A percentile compares a stretch with the other conserved stretches of the same genome.
These are phyloP conservation scores for Syzygium syzygioides DNA, from an alignment of 441 rosid genomes.

Conservation along the genomic window DNA sequence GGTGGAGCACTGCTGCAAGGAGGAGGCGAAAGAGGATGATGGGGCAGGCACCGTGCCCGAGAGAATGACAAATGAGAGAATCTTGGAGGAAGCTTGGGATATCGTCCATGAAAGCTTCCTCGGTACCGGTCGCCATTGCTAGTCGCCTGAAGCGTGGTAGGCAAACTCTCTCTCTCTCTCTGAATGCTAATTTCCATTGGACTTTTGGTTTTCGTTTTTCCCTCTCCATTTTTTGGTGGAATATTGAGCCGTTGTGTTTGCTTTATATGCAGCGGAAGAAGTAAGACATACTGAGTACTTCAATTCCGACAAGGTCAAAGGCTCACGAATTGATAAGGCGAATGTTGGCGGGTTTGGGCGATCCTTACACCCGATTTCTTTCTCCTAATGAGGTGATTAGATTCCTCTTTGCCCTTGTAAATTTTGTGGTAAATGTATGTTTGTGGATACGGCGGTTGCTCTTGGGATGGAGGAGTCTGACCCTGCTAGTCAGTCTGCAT, in stretches of 20 bases:
- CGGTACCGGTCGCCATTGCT: slow-evolving; percentile 36
- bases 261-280: slow-evolving; percentile 42
- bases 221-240: neutral
- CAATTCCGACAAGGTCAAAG: slow-evolving; percentile 62
- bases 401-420: neutral
- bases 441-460: neutral
- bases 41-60: slow-evolving; percentile 13
- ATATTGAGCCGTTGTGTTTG: neutral
- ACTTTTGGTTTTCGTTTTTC: neutral
- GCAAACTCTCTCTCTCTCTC: slow-evolving; percentile 2
- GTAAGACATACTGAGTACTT: slow-evolving; percentile 43
- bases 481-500: no score
- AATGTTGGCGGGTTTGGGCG: slow-evolving; percentile 78
- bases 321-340: slow-evolving; percentile 70
- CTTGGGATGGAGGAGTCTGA: no score
- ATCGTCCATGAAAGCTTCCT: slow-evolving; percentile 71
- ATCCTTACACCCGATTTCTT: slow-evolving; percentile 83
- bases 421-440: neutral
- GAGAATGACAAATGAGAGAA: slow-evolving; percentile 44
- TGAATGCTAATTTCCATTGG: neutral
- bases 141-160: slow-evolving; percentile 75
- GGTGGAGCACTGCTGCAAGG: slow-evolving; percentile 36
- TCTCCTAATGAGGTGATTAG: slow-evolving; percentile 69
- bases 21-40: slow-evolving; percentile 17
- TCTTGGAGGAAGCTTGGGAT: slow-evolving; percentile 95